Conservation (phyloP, 352 stramenopile species). For the Pythium coloratum region DNA sequence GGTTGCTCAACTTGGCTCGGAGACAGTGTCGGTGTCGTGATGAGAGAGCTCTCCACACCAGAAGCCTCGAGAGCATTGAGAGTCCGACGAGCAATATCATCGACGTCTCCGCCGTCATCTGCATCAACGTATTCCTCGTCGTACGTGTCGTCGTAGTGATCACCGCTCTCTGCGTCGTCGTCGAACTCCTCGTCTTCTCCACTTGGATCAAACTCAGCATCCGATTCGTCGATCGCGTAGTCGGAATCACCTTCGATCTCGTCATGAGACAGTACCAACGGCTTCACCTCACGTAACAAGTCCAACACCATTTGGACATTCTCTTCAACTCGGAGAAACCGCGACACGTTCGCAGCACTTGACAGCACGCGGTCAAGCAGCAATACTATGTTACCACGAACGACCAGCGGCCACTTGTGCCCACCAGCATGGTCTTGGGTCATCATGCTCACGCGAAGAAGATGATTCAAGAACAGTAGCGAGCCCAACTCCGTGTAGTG, state of each 20-base stretch:
- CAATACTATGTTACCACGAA: conserved; percentile 83
- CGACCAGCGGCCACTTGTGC: conserved; percentile 64
- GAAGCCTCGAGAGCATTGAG: conserved; percentile 65
- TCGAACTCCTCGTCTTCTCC: conserved; percentile 58
- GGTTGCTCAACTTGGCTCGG: conserved; percentile 27
- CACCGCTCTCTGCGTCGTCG: conserved; percentile 24
- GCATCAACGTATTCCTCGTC: conserved; percentile 37
- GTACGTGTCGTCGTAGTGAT: conserved; percentile 36
- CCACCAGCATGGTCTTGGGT: conserved; percentile 40
- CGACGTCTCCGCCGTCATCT: conserved; percentile 36
- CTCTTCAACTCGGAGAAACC: conserved; percentile 68
- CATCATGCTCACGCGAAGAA: conserved; percentile 82
- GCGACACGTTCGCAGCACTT: conserved; percentile 75
- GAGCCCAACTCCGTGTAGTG: conserved; percentile 76
- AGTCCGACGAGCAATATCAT: conserved; percentile 46
- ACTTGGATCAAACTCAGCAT: conserved; percentile 55
- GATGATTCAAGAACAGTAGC: conserved; percentile 82
- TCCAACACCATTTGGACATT: conserved; percentile 80
- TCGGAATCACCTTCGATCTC: conserved; percentile 68
- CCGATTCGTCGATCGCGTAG: conserved; percentile 48
- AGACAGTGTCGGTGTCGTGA: conserved; percentile 26
- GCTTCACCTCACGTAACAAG: conserved; percentile 77
- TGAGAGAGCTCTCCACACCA: conserved; percentile 29
- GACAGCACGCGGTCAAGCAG: conserved; percentile 83
- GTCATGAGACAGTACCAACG: conserved; percentile 65